Conservation (phyloP, 352 stramenopile species). For the Phytophthora pistaciae region DNA sequence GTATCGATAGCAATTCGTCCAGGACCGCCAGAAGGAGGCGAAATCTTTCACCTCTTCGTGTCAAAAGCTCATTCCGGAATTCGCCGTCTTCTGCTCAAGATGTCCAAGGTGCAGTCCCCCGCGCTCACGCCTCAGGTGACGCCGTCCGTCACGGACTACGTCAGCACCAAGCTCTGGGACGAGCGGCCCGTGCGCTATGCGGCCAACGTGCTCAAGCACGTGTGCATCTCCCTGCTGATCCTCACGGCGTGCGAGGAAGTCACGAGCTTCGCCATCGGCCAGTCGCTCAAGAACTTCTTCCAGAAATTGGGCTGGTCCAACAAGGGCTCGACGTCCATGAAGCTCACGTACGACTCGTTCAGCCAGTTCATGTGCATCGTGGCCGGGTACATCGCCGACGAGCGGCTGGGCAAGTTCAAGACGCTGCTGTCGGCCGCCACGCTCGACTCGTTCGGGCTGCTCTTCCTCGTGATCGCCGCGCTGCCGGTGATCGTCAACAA, state of each 20-base stretch:
- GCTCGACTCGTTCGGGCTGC: conserved; percentile 3
- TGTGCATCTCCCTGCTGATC: conserved; percentile 5
- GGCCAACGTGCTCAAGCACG: background rate
- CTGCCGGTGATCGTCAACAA: background rate
- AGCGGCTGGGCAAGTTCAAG: conserved; percentile 6
- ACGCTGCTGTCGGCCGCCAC: conserved; percentile 7
- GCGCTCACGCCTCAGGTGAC: background rate
- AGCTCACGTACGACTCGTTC: conserved; percentile 8
- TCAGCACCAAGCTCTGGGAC: conserved; percentile 6
- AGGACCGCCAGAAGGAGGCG: background rate
- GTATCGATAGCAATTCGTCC: background rate
- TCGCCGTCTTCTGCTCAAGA: background rate
- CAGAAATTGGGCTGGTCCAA: conserved; percentile 4
- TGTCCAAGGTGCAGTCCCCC: conserved; percentile 5
- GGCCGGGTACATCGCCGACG: conserved; percentile 1
- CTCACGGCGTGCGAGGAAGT: conserved; percentile 7
- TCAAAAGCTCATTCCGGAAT: background rate
- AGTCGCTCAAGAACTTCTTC: conserved; percentile 13
- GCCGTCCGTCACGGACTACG: background rate
- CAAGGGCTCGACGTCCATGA: conserved; percentile 4
- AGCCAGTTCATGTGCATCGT: conserved; percentile 12
- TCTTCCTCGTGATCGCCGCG: conserved; percentile 4
- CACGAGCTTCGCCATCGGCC: conserved; percentile 8
- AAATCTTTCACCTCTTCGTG: background rate
- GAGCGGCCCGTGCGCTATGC: background rate